Percentiles rank a stretch among this genome's conserved stretches.
Evolutionary conservation across 306 rosid genomes (phyloP).

Genomic region (Pueraria montana): DNA sequence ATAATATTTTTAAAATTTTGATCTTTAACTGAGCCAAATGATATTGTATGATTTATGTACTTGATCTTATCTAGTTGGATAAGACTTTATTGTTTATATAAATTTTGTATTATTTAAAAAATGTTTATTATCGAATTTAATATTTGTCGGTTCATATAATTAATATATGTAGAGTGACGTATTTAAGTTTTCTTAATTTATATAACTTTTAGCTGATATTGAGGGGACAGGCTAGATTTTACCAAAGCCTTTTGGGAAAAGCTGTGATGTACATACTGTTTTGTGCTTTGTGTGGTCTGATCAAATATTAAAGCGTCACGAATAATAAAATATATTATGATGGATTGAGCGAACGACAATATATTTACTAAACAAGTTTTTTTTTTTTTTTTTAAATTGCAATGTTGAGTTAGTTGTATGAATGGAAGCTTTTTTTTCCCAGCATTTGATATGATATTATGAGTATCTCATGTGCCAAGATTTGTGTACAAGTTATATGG

Average conservation of each 20-base stretch:
- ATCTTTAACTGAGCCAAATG: no score
- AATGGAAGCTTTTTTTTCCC: neutral
- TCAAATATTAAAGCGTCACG: slow-evolving; percentile 24
- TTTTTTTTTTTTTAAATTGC: neutral
- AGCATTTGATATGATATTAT: neutral
- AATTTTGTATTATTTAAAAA: neutral
- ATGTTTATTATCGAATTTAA: neutral
- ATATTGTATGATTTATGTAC: no score
- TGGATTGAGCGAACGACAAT: neutral
- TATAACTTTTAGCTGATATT: slow-evolving; percentile 27
- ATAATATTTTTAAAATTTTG: no score
- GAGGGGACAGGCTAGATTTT: slow-evolving; percentile 23
- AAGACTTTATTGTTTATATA: neutral
- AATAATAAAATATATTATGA: slow-evolving; percentile 15
- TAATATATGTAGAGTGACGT: neutral
- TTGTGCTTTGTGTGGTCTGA: slow-evolving; percentile 10
- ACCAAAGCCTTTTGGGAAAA: slow-evolving; percentile 36
- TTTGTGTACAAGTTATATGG: neutral
- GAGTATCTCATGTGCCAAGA: neutral
- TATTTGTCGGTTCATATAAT: neutral
- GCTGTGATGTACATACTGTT: slow-evolving; percentile 7
- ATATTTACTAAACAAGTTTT: no score
- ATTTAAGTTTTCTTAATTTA: slow-evolving; percentile 15
- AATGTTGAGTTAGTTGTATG: neutral
- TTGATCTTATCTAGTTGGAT: no score